phyloP scores from a whole-genome alignment of 2,329 filamentous ascomycete genomes.

The Aureobasidium melanogenum region DNA sequence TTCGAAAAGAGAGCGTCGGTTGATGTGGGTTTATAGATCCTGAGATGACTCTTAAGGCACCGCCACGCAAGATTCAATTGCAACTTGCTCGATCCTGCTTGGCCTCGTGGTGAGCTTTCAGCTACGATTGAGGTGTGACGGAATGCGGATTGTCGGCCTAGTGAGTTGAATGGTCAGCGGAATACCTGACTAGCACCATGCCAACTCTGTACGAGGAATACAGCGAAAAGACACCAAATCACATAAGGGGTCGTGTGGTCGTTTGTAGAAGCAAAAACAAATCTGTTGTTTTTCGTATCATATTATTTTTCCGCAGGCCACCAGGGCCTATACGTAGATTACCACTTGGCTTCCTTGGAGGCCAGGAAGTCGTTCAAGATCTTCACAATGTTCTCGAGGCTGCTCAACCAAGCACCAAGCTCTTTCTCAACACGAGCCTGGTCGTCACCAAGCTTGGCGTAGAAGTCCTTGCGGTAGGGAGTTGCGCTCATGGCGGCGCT shows the following conservation, averaged over 20 bases:
- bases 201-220: neutral
- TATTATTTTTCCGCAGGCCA: neutral
- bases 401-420: slow-evolving; percentile 63
- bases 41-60: neutral
- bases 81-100: neutral
- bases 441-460: slow-evolving; percentile 70
- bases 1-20: neutral
- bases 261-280: neutral
- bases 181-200: neutral
- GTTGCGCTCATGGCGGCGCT: slow-evolving; percentile 85
- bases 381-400: slow-evolving; percentile 67
- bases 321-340: slow-evolving; percentile 12
- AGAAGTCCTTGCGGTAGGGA: slow-evolving; percentile 91
- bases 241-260: neutral
- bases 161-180: neutral
- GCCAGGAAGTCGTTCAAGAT: slow-evolving; percentile 61
- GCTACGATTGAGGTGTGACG: neutral
- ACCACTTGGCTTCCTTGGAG: slow-evolving; percentile 39
- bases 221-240: neutral
- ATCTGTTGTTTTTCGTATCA: neutral
- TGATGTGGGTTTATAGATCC: neutral
- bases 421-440: slow-evolving; percentile 52
- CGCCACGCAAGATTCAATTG: neutral
- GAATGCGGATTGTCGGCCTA: too few species aligned
- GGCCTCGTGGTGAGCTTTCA: neutral